phyloP scores from a whole-genome alignment of 2,329 filamentous ascomycete species.

The Eutypella sp. region DNA sequence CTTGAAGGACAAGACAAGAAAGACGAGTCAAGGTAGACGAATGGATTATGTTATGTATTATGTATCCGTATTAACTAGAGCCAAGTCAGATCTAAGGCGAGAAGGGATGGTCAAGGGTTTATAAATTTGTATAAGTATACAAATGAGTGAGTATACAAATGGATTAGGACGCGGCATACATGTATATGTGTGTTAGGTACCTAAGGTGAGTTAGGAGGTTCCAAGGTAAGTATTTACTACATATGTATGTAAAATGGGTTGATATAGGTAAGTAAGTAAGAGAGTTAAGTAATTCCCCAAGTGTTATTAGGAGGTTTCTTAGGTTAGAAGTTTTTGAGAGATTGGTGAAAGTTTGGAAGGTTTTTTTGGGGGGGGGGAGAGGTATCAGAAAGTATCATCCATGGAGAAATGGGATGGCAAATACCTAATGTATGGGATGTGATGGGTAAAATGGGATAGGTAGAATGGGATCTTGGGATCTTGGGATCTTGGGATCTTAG shows the following conservation, averaged over 20 bases:
- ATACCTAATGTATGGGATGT: too few species aligned
- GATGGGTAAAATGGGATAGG: neutral
- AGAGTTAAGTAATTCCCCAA: too few species aligned
- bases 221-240: neutral
- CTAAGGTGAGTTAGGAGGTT: neutral
- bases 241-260: neutral
- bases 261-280: too few species aligned
- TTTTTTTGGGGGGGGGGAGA: too few species aligned
- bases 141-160: neutral
- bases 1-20: neutral
- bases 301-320: too few species aligned
- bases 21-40: neutral
- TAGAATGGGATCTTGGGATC: neutral
- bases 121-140: constrained; percentile 2
- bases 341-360: too few species aligned
- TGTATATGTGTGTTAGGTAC: neutral
- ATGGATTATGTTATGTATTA: too few species aligned
- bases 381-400: too few species aligned
- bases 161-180: neutral
- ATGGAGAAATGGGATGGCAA: too few species aligned
- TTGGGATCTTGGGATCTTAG: too few species aligned
- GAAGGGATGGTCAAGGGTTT: neutral
- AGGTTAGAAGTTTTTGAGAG: too few species aligned
- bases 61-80: neutral
- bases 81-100: neutral